These are phyloP conservation scores for Haplosporangium sp. DNA, from an alignment of 371 early-diverging fungal genomes.

Conservation along the genomic window DNA sequence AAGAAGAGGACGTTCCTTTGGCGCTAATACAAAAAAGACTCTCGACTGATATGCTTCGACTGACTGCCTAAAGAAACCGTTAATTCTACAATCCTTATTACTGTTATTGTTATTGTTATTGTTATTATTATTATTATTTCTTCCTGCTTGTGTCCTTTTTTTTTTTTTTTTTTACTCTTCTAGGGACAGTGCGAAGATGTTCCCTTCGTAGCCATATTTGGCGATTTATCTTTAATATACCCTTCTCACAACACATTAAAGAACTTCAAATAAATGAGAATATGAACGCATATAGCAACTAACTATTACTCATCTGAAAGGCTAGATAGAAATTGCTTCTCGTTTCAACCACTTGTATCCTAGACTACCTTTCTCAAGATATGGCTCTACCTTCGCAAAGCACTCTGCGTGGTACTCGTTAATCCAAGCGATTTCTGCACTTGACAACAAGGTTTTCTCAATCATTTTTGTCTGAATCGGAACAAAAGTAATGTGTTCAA, in stretches of 20 bases:
- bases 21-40: constrained; percentile 34
- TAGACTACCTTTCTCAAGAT: constrained; percentile 68
- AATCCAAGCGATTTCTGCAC: constrained; percentile 85
- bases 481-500: constrained; percentile 91
- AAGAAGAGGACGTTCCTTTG: constrained; percentile 48
- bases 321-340: constrained; percentile 17
- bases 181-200: too few species aligned
- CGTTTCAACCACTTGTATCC: constrained; percentile 21
- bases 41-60: constrained; percentile 24
- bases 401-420: constrained; percentile 86
- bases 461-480: constrained; percentile 89
- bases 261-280: not conserved
- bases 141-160: not conserved
- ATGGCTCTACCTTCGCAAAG: constrained; percentile 79
- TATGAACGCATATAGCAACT: too few species aligned
- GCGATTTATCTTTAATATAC: not conserved
- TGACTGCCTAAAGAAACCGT: not conserved
- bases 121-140: not conserved
- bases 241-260: not conserved
- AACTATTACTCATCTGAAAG: too few species aligned
- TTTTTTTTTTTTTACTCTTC: too few species aligned
- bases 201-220: too few species aligned
- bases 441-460: constrained; percentile 69
- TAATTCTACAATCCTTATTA: too few species aligned
- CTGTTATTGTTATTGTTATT: not conserved